phyloP scores from a whole-genome alignment of 2,329 filamentous ascomycete species.

The Myriosclerotinia duriaeana region DNA sequence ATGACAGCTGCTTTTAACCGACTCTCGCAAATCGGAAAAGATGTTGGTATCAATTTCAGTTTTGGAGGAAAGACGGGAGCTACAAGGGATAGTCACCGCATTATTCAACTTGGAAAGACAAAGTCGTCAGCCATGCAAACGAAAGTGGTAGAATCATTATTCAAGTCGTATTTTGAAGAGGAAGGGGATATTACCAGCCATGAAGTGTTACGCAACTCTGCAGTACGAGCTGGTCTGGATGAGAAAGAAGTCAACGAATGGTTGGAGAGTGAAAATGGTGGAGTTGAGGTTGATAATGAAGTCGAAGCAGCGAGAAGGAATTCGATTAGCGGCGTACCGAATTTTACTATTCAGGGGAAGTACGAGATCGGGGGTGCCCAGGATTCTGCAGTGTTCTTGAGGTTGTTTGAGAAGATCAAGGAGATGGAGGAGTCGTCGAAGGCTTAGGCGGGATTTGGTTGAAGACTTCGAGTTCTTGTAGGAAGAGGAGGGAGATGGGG shows the following conservation, averaged over 20 bases:
- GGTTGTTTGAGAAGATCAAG: slow-evolving; percentile 59
- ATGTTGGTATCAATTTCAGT: slow-evolving; percentile 71
- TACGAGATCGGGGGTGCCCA: slow-evolving; percentile 71
- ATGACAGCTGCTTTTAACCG: slow-evolving; percentile 56
- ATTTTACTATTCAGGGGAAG: slow-evolving; percentile 69
- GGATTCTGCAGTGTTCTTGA: slow-evolving; percentile 65
- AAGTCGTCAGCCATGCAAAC: slow-evolving; percentile 55
- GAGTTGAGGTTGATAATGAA: slow-evolving; percentile 43
- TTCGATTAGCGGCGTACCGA: slow-evolving; percentile 66
- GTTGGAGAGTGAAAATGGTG: slow-evolving; percentile 55
- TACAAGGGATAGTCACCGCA: slow-evolving; percentile 75
- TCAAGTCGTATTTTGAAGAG: slow-evolving; percentile 65
- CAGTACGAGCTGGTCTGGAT: slow-evolving; percentile 54
- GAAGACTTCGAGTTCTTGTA: neutral
- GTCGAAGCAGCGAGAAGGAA: slow-evolving; percentile 45
- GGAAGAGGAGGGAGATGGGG: neutral
- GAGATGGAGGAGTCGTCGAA: slow-evolving; percentile 36
- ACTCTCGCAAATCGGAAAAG: slow-evolving; percentile 56
- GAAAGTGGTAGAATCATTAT: slow-evolving; percentile 60
- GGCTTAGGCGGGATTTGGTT: slow-evolving; percentile 22
- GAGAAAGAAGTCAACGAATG: slow-evolving; percentile 53
- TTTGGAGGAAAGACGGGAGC: slow-evolving; percentile 71
- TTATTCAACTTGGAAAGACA: slow-evolving; percentile 67
- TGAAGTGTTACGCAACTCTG: slow-evolving; percentile 53
- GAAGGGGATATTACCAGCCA: slow-evolving; percentile 62